Evolutionary conservation across 2,329 filamentous ascomycete species (phyloP).

Genomic region (Coniochaeta prunicola): DNA sequence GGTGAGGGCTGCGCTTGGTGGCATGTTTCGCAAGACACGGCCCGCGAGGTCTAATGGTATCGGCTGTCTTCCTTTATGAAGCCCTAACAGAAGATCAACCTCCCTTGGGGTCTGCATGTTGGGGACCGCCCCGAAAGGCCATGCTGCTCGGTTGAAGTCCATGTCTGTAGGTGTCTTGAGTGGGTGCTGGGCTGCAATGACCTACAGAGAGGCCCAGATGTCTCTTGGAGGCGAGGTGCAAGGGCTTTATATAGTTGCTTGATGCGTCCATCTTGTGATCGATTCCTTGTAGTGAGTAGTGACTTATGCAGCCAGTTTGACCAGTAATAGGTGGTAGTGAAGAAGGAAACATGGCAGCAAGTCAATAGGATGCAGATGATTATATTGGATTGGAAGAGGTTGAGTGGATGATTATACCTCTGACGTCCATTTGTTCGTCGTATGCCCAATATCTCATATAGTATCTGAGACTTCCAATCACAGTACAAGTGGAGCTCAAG

Average conservation of each 20-base stretch:
- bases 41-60: not conserved
- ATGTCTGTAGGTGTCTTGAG: not conserved
- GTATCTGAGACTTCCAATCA: too few species aligned
- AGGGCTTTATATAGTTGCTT: not conserved
- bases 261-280: not conserved
- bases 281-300: not conserved
- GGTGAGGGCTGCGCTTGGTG: not conserved
- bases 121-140: not conserved
- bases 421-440: too few species aligned
- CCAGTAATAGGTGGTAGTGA: not conserved
- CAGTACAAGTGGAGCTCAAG: too few species aligned
- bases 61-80: not conserved
- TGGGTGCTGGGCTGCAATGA: too few species aligned
- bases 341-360: not conserved
- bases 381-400: too few species aligned
- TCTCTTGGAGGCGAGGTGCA: not conserved
- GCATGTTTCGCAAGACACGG: not conserved
- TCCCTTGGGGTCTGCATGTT: not conserved
- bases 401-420: too few species aligned
- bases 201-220: too few species aligned
- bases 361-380: not conserved
- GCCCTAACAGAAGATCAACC: not conserved
- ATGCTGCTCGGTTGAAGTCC: not conserved
- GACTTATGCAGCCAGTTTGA: not conserved
- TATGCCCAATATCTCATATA: too few species aligned